Evolutionary conservation across 352 stramenopile species (phyloP), one percentile per base, ranked within the genome.

Genomic region (Phytophthora cryptogea): DNA sequence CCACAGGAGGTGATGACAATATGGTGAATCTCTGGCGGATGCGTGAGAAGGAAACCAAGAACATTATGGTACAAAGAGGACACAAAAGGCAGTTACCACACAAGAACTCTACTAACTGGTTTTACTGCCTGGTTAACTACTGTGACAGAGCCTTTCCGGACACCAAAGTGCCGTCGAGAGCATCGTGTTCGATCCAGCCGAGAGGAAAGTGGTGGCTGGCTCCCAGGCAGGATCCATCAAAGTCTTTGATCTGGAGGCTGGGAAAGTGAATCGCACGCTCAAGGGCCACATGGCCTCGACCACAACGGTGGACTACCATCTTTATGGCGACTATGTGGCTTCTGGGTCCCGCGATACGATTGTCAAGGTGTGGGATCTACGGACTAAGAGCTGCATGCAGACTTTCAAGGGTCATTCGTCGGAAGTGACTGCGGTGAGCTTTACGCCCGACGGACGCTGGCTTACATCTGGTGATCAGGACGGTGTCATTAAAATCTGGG

Each of bases 251-350:
- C 60, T 94, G 31, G 84, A 94, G 49, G 74, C 80, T 10, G 86
- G 66, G 52, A 92, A 94, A 66, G 79, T 92, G 20, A 91, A 53
- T 41, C 80, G 81, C 27, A 90, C 84, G 31, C 72, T 95, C 31
- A 91, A 94, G 42, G 86, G 84, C 23, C 84, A 95, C 70, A 92
- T 92, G 81, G 88, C 84, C 7, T 89, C 83, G 17, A 92, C 83
- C 44, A 92, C 74, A 20, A 75, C 81, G 3, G 65, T 95, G 26
- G 86, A 95, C 51, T 93, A 91, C 52, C 86, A 95, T 61, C 61
- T 94, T 11, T 95, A 93, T 43, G 86, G 86, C 5, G 83, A 95
- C 68, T 95, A 94, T 42, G 82, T 94, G 13, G 86, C 86, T 16
- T 95, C 86, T 6, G 84, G 84, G 0, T 88, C 86, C 39, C 51